Base-by-base conservation (phyloP, 1,284 basidiomycete species). In the Coniferiporia sulphurascens region DNA sequence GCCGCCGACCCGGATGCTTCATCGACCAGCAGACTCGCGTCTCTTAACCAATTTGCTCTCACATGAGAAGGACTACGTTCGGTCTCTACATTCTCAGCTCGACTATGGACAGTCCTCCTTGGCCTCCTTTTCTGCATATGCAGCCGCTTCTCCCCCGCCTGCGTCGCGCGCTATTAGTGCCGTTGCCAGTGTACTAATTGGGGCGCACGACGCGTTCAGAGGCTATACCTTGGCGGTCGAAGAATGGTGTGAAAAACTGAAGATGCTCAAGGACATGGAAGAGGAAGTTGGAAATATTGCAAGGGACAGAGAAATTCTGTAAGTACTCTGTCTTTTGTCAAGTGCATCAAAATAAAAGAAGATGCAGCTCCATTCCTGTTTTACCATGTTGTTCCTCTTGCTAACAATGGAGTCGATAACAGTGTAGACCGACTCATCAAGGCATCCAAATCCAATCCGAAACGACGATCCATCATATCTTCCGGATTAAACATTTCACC, bases 371-470 rank as follows among this genome's bases (percentile, higher is more conserved):
- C 27, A 27, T 27, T 27, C 38, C 15, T 41, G 38, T 12, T 41
- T 53, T 21, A 52, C 6, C 12, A 48, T 10, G 46, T 32, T 51
- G 19, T 8, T 10, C 27, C 36, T 21, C 46, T 19, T 46, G 41
- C 15, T 22, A 41, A 38, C n/a, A 5, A 12, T 17, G 9, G 36
- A 19, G 56, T 54, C 51, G 48, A 34, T 44, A 17, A 22, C 56
- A 91, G 88, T 1, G 84, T 91, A 9, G 88, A 84, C 1, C 82
- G 89, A 3, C 79, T 91, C 51, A 84, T 91, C 67, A 91, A 90
- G 67, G 83, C 81, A 3, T 88, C 87, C 34, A 89, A 87, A 67
- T 73, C 77, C 8, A 69, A 81, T 73, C 66, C 74, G 0, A 75
- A 74, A 27, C 76, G 79, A 19, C 79, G 82, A 53, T 74, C 78